Evolutionary conservation across 345 rosid genomes (phyloP).

Genomic region (Hibiscus mutabilis): DNA sequence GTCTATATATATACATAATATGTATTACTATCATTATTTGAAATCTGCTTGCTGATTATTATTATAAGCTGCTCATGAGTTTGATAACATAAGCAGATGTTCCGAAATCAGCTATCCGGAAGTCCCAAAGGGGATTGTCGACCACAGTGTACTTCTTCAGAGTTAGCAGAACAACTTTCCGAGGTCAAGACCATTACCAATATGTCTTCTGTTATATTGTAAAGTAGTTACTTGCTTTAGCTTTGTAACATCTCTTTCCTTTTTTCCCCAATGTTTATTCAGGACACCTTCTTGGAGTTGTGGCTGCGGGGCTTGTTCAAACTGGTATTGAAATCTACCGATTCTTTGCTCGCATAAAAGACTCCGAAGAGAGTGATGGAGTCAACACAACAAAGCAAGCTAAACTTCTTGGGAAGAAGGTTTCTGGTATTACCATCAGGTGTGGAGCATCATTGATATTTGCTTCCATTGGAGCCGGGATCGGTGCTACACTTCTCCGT

Average conservation of each 20-base stretch:
- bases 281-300: slow-evolving; percentile 76
- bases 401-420: slow-evolving; percentile 68
- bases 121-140: slow-evolving; percentile 76
- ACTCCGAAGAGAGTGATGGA: slow-evolving; percentile 30
- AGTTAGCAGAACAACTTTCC: slow-evolving; percentile 77
- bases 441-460: slow-evolving; percentile 74
- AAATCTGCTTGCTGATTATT: neutral
- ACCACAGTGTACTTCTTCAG: slow-evolving; percentile 48
- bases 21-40: neutral
- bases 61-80: slow-evolving; percentile 9
- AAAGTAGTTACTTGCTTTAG: neutral
- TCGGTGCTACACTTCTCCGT: slow-evolving; percentile 61
- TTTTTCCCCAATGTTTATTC: slow-evolving; percentile 14
- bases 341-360: slow-evolving; percentile 24
- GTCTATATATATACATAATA: neutral
- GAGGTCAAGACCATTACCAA: slow-evolving; percentile 42
- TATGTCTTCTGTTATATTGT: neutral
- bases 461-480: slow-evolving; percentile 90
- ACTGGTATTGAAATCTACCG: slow-evolving; percentile 74
- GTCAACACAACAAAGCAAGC: slow-evolving; percentile 37
- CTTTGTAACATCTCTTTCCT: slow-evolving; percentile 9
- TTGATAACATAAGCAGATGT: slow-evolving; percentile 45
- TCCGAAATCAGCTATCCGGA: slow-evolving; percentile 71
- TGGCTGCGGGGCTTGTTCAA: slow-evolving; percentile 85
- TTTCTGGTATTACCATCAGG: slow-evolving; percentile 54